A percentile compares a stretch with the other conserved stretches of the same genome.
Conservation (phyloP, 1,139 yeast species). For the Hyphopichia buzzinii region DNA sequence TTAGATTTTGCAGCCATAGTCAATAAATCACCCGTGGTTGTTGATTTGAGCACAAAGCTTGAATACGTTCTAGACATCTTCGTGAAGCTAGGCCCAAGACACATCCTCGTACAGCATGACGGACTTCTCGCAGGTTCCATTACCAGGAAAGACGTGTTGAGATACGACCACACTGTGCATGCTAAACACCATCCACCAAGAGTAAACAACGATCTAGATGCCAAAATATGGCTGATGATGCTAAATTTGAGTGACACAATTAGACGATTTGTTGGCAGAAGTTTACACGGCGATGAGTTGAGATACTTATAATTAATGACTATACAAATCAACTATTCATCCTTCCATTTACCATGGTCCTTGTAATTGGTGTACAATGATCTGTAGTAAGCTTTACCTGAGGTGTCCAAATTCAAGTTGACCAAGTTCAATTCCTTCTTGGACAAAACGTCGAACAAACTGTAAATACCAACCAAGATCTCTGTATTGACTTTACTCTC, state of each 20-base stretch:
- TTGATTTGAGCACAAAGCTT: slow-evolving; percentile 53
- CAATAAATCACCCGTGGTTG: slow-evolving; percentile 63
- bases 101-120: slow-evolving; percentile 60
- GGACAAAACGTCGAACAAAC: slow-evolving; percentile 69
- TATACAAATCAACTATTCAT: slow-evolving; percentile 28
- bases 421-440: slow-evolving; percentile 61
- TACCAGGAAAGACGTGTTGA: slow-evolving; percentile 65
- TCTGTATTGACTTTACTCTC: slow-evolving; percentile 47
- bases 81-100: slow-evolving; percentile 76
- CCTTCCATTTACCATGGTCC: slow-evolving; percentile 82
- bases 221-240: slow-evolving; percentile 38
- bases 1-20: slow-evolving; percentile 30
- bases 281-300: slow-evolving; percentile 30
- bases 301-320: slow-evolving; percentile 14
- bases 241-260: slow-evolving; percentile 18
- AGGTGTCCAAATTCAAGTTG: slow-evolving; percentile 67
- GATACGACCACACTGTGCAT: slow-evolving; percentile 47
- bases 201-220: slow-evolving; percentile 23
- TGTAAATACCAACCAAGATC: slow-evolving; percentile 56
- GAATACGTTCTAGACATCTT: slow-evolving; percentile 70
- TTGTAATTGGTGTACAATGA: slow-evolving; percentile 70
- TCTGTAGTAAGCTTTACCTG: slow-evolving; percentile 69
- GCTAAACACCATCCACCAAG: slow-evolving; percentile 15
- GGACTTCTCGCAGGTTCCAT: slow-evolving; percentile 59
- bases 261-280: slow-evolving; percentile 26